Base-by-base conservation (phyloP, 495 filamentous ascomycete genomes). In the Lichenothelia convexa region DNA sequence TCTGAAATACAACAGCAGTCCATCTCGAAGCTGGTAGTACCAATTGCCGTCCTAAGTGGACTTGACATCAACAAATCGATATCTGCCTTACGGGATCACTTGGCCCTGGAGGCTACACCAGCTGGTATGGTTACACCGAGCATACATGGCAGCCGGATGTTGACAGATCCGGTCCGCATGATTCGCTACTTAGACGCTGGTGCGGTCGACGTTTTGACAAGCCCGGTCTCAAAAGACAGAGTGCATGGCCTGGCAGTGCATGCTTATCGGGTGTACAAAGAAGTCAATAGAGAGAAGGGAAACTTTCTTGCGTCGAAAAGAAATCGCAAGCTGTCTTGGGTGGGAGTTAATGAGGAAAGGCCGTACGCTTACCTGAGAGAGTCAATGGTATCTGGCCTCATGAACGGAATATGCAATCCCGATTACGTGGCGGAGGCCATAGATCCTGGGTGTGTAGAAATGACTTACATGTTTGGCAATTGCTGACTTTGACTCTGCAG, bases 301-400 rank as follows among this genome's bases (percentile, higher is more conserved):
- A 65, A 70, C 3, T 67, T 80, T 34, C 43, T 81, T 11, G 71
- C 76, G 17, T 55, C 66, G 35, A 80, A 71, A 45, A 70, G 73
- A 42, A 67, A 68, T 16, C 67, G 86, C 35, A 91, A 89, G 55
- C 71, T 81, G 34, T 93, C 86, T 2, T 93, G 83, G 85, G 82
- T 94, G 27, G 84, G 84, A 19, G 68, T 87, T n/a, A 68, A 79
- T 45, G 75, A 86, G 49, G 68, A 78, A 48, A 81, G 85, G 49
- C 79, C 78, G n/a, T 92, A 82, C 61, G 73, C 78, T 18, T 93
- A 91, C 57, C 62, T 93, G 41, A 65, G 82, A 46, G 85, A 92
- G 62, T 73, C 68, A 12, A 82, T 82, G 73, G 87, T 95, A 17
- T 87, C 83, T 1, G 80, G 72, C 42, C 66, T 97, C 30, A 91